Base-by-base conservation (phyloP, 192 early-diverging fungal species). In the Dispira simplex region DNA sequence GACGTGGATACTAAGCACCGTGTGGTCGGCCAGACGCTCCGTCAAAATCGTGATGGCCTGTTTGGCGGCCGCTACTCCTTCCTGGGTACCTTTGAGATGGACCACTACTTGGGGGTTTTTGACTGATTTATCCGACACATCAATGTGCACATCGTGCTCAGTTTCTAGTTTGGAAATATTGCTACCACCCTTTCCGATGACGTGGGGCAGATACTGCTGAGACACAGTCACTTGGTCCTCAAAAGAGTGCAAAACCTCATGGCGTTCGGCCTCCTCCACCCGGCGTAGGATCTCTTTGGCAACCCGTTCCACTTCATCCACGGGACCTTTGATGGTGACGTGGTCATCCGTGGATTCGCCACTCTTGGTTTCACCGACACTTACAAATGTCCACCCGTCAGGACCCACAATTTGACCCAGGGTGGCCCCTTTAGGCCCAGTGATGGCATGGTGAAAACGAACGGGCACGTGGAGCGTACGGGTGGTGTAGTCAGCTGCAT, bases 131-230 rank as follows among this genome's bases (percentile, higher is more conserved):
- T 73, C 79, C 44, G 75, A 74, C 62, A 87, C 72, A 62, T 88
- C 86, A 65, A 89, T 75, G 44, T 73, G 78, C 52, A 98, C 87
- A 63, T 82, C 80, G 64, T 83, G 80, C 68, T 86, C 83, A 16
- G 85, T 81, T 64, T 83, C 89, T 44, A 95, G 65, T 53, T 83
- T 82, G 67, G 82, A 88, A 58, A 98, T 81, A 64, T 83, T 80
- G 64, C 83, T 85, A 66, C 93, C 92, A 27, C 83, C 85, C 67
- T 90, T 90, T n/a, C 95, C 95, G 66, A 97, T 92, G 26, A 98
- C 77, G 68, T 82, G 88, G 27, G 80, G 77, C 66, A 77, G 83
- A 65, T 73, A 78, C 56, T 65, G 69, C 25, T 80, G 76, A 43
- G 95, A 89, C 27, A 97, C 83, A 13, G 75, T 69, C 52, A 97